phyloP scores from a whole-genome alignment of 2,329 filamentous ascomycete species.

The Apiospora kogelbergensis region DNA sequence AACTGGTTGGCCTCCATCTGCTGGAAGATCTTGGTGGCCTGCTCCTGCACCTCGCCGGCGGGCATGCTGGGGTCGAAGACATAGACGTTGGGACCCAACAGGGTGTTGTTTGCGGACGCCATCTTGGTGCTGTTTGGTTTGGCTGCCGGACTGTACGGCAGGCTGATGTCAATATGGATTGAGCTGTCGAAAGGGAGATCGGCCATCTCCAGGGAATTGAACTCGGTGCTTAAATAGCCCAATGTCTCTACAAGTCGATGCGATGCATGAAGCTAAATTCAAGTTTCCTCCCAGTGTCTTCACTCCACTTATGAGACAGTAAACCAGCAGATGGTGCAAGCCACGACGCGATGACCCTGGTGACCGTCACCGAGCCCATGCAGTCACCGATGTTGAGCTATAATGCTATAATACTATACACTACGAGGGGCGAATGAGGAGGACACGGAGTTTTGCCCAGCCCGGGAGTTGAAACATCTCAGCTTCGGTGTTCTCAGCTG shows the following conservation, averaged over 20 bases:
- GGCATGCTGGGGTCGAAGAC: conserved; percentile 32
- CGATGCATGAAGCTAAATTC: not conserved
- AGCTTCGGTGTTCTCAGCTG: not conserved
- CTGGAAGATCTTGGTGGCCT: conserved; percentile 27
- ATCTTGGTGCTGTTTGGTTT: not conserved
- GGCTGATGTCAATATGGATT: not conserved
- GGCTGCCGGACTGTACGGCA: not conserved
- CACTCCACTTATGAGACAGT: conserved; percentile 6
- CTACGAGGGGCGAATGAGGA: not conserved
- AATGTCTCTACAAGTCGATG: too few relatives aligned
- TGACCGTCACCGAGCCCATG: not conserved
- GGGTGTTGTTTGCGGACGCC: conserved; percentile 25
- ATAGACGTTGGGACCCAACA: conserved; percentile 33
- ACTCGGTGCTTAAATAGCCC: not conserved
- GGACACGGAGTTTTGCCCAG: not conserved
- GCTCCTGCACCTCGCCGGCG: conserved; percentile 27
- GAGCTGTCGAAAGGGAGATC: not conserved
- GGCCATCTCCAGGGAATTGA: not conserved
- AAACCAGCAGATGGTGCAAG: not conserved
- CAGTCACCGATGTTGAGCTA: not conserved
- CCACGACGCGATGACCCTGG: not conserved
- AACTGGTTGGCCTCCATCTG: conserved; percentile 36
- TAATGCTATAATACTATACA: not conserved
- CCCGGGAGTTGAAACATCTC: not conserved
- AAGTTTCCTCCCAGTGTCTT: not conserved